These are phyloP conservation scores for Neurospora tetrasperma DNA, from an alignment of 495 filamentous ascomycete species.

Conservation along the genomic window DNA sequence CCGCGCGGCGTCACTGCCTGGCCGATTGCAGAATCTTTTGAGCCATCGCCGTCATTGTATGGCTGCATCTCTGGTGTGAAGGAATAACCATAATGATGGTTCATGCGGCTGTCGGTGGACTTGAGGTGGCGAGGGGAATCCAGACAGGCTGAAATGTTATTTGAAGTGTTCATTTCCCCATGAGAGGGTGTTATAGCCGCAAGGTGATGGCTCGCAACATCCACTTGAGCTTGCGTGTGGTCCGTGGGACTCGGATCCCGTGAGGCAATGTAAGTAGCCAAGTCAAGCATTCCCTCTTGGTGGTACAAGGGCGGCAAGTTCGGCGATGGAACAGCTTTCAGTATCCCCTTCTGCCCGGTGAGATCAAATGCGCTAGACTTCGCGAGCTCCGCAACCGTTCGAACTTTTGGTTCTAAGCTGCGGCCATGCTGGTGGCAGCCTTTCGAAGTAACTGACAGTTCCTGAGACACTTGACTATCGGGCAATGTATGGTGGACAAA, in stretches of 20 bases:
- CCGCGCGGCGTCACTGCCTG: neutral
- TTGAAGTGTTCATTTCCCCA: constrained; percentile 6
- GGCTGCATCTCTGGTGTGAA: constrained; percentile 4
- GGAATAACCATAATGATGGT: neutral
- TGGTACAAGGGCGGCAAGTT: constrained; percentile 8
- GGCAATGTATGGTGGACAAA: neutral
- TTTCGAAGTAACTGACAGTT: neutral
- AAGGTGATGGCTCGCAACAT: neutral
- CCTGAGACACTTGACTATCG: neutral
- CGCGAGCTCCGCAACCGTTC: constrained; percentile 14
- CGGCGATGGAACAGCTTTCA: constrained; percentile 8
- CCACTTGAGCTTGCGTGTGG: neutral
- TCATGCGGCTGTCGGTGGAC: neutral
- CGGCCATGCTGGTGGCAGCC: constrained; percentile 19
- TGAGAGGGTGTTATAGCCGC: neutral
- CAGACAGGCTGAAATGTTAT: neutral
- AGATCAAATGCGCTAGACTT: neutral
- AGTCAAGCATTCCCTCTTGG: neutral
- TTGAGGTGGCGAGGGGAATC: neutral
- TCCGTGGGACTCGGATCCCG: neutral
- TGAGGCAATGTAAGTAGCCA: neutral
- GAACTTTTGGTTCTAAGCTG: constrained; percentile 23
- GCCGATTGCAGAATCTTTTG: neutral
- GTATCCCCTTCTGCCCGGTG: neutral
- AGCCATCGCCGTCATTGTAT: neutral